Conservation (phyloP, 331 rosid genomes). For the Pyrus hybrid region DNA sequence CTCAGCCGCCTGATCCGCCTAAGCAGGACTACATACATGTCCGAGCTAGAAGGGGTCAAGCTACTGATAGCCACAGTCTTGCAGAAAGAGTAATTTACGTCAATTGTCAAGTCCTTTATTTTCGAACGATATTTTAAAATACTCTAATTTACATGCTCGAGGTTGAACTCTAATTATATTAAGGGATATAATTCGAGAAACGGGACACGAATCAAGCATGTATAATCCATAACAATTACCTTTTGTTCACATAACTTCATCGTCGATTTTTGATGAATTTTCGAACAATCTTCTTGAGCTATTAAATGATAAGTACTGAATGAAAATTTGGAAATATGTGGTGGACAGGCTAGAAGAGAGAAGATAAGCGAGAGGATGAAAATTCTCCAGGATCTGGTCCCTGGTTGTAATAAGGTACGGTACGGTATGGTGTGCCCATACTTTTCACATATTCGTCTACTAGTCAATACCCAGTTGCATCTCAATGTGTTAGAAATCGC, state of each 20-base stretch:
- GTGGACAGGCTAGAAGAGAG: constrained; percentile 88
- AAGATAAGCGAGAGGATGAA: constrained; percentile 96
- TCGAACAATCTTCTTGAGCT: neutral
- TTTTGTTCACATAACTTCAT: neutral
- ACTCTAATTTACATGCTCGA: neutral
- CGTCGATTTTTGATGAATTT: neutral
- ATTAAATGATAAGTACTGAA: constrained; percentile 16
- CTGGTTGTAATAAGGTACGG: constrained; percentile 78
- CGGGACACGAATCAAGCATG: neutral
- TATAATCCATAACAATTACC: neutral
- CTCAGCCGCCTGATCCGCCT: constrained; percentile 47
- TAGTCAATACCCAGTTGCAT: neutral
- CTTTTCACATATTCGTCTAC: neutral
- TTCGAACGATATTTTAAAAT: neutral
- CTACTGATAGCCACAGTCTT: constrained; percentile 87
- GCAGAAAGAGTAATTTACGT: constrained; percentile 71
- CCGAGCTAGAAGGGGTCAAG: constrained; percentile 95
- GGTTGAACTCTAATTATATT: neutral
- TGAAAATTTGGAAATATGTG: constrained; percentile 17
- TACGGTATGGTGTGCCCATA: constrained; percentile 24
- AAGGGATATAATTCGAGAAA: neutral
- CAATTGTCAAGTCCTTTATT: neutral
- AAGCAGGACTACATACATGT: constrained; percentile 90
- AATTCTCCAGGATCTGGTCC: constrained; percentile 88
- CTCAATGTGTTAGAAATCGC: neutral